Conservation (phyloP, 1,139 yeast genomes). For the Entelexis paramagnoliae region DNA sequence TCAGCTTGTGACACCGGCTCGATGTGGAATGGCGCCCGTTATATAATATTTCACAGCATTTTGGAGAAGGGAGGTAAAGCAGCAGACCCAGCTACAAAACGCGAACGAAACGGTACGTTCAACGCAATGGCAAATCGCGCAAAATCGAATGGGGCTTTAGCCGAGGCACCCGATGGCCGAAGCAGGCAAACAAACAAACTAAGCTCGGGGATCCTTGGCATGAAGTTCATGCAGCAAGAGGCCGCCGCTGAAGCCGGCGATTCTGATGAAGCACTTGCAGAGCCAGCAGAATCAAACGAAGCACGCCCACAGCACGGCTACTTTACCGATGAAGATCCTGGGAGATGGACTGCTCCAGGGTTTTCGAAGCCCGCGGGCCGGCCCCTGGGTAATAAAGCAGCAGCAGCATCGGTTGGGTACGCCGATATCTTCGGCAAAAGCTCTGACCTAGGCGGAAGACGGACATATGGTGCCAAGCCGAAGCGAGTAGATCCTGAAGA, state of each 20-base stretch:
- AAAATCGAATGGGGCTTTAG: neutral
- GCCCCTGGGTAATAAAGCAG: too few species aligned
- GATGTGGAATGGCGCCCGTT: neutral
- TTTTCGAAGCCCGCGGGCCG: too few species aligned
- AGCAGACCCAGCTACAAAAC: neutral
- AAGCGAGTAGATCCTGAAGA: conserved; percentile 6
- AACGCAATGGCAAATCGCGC: neutral
- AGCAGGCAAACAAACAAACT: conserved; percentile 11
- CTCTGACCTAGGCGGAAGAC: conserved; percentile 8
- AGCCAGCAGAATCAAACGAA: neutral
- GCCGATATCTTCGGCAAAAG: conserved; percentile 10
- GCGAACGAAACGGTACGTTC: neutral
- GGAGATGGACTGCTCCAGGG: conserved; percentile 13
- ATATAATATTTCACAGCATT: neutral
- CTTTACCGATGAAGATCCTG: conserved; percentile 11
- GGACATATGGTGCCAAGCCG: conserved; percentile 10
- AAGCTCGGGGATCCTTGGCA: conserved; percentile 23
- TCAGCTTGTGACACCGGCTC: neutral
- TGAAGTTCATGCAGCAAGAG: conserved; percentile 25
- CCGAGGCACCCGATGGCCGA: neutral
- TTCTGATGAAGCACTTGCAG: neutral
- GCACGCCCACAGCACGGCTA: neutral
- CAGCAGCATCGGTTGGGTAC: neutral
- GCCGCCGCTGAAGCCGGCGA: conserved; percentile 3
- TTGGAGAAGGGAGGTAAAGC: too few species aligned